Evolutionary conservation across 2,329 filamentous ascomycete species (phyloP).

Genomic region (Pestalotiopsis sp.): DNA sequence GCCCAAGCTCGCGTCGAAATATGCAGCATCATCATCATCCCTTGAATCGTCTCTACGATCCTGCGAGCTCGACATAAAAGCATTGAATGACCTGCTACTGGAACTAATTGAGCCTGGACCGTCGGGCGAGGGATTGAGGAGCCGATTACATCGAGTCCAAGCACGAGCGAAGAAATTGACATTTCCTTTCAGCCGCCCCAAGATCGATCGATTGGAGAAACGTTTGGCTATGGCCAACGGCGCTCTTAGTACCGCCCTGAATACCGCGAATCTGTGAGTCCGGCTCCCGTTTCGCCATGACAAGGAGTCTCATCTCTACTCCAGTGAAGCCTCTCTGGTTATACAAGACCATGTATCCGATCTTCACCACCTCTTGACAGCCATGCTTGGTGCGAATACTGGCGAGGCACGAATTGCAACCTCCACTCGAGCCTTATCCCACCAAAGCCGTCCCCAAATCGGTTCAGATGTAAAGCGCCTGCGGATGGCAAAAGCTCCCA

Average conservation of each 20-base stretch:
- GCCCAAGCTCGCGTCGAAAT: not conserved
- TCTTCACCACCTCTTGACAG: not conserved
- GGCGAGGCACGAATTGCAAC: not conserved
- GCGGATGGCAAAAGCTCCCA: not conserved
- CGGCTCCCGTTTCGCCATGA: not conserved
- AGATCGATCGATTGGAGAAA: not conserved
- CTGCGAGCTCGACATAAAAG: not conserved
- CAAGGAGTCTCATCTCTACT: not conserved
- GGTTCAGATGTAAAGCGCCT: not conserved
- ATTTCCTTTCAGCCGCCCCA: not conserved
- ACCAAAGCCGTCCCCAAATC: not conserved
- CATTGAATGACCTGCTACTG: not conserved
- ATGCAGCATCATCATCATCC: not conserved
- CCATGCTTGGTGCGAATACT: not conserved
- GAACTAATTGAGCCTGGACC: not conserved
- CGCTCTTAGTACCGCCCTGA: not conserved
- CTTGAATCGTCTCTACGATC: not conserved
- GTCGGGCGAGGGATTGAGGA: not conserved
- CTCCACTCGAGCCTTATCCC: not conserved
- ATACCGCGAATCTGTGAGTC: not conserved
- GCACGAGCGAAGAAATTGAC: not conserved
- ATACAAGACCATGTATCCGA: not conserved
- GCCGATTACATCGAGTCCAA: not conserved
- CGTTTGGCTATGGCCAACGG: not conserved
- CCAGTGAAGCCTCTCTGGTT: not conserved